These are phyloP conservation scores for Pseudogymnoascus sp. DNA, from an alignment of 2,329 filamentous ascomycete species.

Conservation along the genomic window DNA sequence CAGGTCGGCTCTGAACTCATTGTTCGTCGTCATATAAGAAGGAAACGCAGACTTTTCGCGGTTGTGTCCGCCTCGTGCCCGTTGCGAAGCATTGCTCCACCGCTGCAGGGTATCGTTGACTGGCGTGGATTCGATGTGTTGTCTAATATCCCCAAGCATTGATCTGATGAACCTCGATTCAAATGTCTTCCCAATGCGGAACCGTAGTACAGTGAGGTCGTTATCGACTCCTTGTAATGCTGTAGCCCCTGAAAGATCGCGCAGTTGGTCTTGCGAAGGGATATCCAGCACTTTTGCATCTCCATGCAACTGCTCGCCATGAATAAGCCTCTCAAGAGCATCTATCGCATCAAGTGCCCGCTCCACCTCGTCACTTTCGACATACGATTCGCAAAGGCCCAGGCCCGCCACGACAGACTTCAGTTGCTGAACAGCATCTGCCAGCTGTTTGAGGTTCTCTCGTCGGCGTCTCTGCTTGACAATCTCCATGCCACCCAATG, in stretches of 20 bases:
- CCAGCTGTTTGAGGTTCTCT: slow-evolving; percentile 77
- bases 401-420: slow-evolving; percentile 69
- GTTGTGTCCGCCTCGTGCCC: slow-evolving; percentile 58
- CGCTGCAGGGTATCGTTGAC: slow-evolving; percentile 67
- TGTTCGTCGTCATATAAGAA: slow-evolving; percentile 67
- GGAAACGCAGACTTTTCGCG: slow-evolving; percentile 64
- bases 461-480: slow-evolving; percentile 72
- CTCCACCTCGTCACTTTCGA: slow-evolving; percentile 78
- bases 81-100: slow-evolving; percentile 71
- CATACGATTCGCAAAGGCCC: slow-evolving; percentile 66
- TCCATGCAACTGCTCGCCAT: slow-evolving; percentile 49
- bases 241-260: slow-evolving; percentile 67
- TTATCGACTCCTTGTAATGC: slow-evolving; percentile 73
- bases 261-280: slow-evolving; percentile 34
- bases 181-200: slow-evolving; percentile 78
- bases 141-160: slow-evolving; percentile 68
- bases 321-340: slow-evolving; percentile 68
- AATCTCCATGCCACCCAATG: slow-evolving; percentile 73
- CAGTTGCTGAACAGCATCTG: slow-evolving; percentile 75
- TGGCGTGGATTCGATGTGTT: slow-evolving; percentile 70
- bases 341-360: slow-evolving; percentile 72
- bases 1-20: slow-evolving; percentile 62
- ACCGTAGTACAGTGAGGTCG: slow-evolving; percentile 67
- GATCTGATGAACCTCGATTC: slow-evolving; percentile 72
- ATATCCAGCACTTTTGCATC: slow-evolving; percentile 18